Evolutionary conservation across 106 monocot species (phyloP).

Genomic region (Dendrobium chrysotoxum): DNA sequence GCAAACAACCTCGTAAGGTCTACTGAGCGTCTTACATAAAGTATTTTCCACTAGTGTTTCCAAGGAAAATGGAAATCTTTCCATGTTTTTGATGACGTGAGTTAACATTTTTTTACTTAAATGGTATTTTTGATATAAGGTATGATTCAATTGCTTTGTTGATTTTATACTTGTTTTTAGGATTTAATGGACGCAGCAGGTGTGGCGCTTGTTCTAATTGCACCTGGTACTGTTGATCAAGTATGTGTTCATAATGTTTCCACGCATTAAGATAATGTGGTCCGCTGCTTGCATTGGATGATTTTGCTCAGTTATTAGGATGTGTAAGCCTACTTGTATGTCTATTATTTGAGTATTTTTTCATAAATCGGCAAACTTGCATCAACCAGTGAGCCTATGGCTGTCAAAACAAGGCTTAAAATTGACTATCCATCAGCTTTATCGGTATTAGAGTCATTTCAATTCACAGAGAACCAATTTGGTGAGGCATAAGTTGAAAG

Average conservation of each 20-base stretch:
- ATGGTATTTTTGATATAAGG: neutral
- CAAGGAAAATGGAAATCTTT: neutral
- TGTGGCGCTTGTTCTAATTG: conserved; percentile 70
- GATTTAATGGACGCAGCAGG: conserved; percentile 64
- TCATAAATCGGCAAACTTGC: too few species aligned
- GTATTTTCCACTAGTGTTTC: neutral
- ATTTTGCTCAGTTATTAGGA: neutral
- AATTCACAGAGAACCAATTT: too few species aligned
- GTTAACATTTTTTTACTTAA: neutral
- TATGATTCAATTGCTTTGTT: neutral
- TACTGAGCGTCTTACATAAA: neutral
- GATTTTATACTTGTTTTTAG: conserved; percentile 16
- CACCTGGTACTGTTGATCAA: conserved; percentile 86
- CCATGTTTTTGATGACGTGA: neutral
- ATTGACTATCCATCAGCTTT: too few species aligned
- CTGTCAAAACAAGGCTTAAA: too few species aligned
- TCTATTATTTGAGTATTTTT: neutral
- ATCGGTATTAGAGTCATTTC: too few species aligned
- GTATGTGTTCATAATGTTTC: conserved; percentile 20
- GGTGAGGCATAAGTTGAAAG: too few species aligned
- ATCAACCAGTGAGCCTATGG: too few species aligned
- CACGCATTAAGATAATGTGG: neutral
- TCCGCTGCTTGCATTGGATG: neutral
- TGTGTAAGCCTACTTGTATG: neutral
- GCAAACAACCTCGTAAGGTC: neutral